phyloP scores from a whole-genome alignment of 2,329 filamentous ascomycete genomes.

The Hypoxylon sp. region DNA sequence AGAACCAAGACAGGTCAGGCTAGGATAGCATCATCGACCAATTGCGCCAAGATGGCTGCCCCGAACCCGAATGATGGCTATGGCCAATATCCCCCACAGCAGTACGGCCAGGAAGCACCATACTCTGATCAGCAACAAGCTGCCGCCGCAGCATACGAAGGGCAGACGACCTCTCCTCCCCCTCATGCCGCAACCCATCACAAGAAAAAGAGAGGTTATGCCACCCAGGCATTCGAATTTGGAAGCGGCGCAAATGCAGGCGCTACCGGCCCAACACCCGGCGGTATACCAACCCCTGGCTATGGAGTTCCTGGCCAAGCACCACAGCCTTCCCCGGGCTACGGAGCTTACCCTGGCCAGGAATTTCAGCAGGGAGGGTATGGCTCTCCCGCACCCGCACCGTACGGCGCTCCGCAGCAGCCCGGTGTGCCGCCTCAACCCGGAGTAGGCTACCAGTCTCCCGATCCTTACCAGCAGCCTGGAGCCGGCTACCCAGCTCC shows the following conservation, averaged over 20 bases:
- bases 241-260: constrained; percentile 87
- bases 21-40: constrained; percentile 25
- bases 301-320: constrained; percentile 60
- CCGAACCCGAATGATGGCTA: constrained; percentile 69
- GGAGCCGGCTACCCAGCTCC: constrained; percentile 63
- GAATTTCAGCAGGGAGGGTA: constrained; percentile 58
- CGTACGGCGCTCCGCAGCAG: constrained; percentile 63
- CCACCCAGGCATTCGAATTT: constrained; percentile 94
- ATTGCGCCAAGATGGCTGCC: constrained; percentile 67
- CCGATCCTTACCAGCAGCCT: constrained; percentile 75
- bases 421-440: constrained; percentile 59
- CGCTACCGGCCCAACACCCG: constrained; percentile 60
- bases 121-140: constrained; percentile 59
- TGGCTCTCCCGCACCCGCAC: constrained; percentile 48
- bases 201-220: constrained; percentile 96
- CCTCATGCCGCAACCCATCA: constrained; percentile 53
- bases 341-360: constrained; percentile 71
- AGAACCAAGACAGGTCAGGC: constrained; percentile 15
- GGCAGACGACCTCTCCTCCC: constrained; percentile 57
- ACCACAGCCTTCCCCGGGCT: constrained; percentile 63
- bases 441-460: constrained; percentile 74
- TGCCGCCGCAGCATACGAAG: constrained; percentile 55
- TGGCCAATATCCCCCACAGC: constrained; percentile 63
- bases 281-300: constrained; percentile 50
- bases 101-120: constrained; percentile 59